Evolutionary conservation across 1,284 basidiomycete genomes (phyloP), one percentile per base, ranked within the genome.

Genomic region (Naganishia sp.): DNA sequence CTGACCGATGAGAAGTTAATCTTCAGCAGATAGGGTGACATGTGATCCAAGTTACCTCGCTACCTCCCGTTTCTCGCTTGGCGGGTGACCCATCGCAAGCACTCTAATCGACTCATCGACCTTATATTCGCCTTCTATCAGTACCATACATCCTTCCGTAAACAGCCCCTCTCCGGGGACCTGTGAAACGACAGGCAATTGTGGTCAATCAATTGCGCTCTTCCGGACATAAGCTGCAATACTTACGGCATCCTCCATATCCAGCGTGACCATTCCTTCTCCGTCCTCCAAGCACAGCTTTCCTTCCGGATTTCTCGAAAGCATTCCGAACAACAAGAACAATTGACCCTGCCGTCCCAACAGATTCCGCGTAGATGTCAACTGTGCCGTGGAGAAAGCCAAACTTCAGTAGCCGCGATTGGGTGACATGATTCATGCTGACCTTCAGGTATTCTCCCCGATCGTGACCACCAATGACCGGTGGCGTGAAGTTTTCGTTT

Each of bases 51-150:
- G 84, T 71, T 73, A 91, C 90, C 91, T 84, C 31, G 93, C 87
- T 1, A 86, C 85, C 67, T 88, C 87, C 58, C 94, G 83, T 73
- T 88, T 85, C 79, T 98, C 94, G 74, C 92, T 94, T 25, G 96
- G 96, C 1, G 96, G 96, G 79, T 99, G 95, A 1, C 96, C 95
- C 71, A 99, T 90, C 9, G 94, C 96, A 70, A 93, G 86, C 7
- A 97, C 93, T 67, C 89, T 84, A 63, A 99, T 83, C 0, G 85
- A 90, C 57, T 90, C 90, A 35, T 98, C 92, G 67, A 93, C 87
- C 0, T 92, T 97, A 76, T 98, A 99, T 74, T 94, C 92, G 41
- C 96, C 96, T 79, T 99, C 96, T 0, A 98, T 87, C 10, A 99
- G 84, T 1, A 94, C 92, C 79, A 97, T 90, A 68, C 89, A 92